Percentiles rank a stretch among this genome's conserved stretches.
These are phyloP conservation scores for Gyrodon lividus DNA, from an alignment of 768 basidiomycete species.

Conservation along the genomic window DNA sequence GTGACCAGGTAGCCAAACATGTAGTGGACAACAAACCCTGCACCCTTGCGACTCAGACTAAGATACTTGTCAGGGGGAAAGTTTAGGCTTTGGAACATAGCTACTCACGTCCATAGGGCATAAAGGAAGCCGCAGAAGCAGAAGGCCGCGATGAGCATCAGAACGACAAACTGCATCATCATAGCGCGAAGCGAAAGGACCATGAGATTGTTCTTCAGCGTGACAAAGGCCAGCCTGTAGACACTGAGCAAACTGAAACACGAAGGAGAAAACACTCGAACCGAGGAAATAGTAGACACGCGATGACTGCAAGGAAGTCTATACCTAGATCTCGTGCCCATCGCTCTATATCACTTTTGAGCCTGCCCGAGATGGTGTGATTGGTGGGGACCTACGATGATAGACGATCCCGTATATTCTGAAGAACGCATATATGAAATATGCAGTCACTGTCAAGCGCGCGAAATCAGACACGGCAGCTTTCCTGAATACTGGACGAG, in stretches of 20 bases:
- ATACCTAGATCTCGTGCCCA: constrained; percentile 74
- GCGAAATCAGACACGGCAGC: constrained; percentile 2
- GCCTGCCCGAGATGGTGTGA: neutral
- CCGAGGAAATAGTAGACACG: constrained; percentile 90
- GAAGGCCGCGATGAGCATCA: constrained; percentile 84
- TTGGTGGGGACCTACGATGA: constrained; percentile 47
- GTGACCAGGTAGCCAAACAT: neutral
- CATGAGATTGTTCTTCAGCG: constrained; percentile 77
- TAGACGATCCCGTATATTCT: constrained; percentile 74
- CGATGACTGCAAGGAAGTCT: constrained; percentile 85
- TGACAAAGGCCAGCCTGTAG: constrained; percentile 85
- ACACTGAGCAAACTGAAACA: neutral
- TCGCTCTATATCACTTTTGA: constrained; percentile 37
- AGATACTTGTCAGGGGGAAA: constrained; percentile 3
- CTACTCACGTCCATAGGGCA: constrained; percentile 86
- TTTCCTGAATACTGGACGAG: neutral
- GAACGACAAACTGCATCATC: constrained; percentile 83
- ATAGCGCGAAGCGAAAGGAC: constrained; percentile 85
- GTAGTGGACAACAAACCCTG: constrained; percentile 41
- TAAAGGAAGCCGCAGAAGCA: constrained; percentile 94
- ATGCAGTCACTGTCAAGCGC: constrained; percentile 63
- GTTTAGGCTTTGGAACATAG: neutral
- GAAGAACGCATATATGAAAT: constrained; percentile 70
- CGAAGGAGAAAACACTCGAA: constrained; percentile 22
- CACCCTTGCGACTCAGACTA: constrained; percentile 63